Evolutionary conservation across 371 early-diverging fungal genomes (phyloP).

Genomic region (Mortierella sp.): DNA sequence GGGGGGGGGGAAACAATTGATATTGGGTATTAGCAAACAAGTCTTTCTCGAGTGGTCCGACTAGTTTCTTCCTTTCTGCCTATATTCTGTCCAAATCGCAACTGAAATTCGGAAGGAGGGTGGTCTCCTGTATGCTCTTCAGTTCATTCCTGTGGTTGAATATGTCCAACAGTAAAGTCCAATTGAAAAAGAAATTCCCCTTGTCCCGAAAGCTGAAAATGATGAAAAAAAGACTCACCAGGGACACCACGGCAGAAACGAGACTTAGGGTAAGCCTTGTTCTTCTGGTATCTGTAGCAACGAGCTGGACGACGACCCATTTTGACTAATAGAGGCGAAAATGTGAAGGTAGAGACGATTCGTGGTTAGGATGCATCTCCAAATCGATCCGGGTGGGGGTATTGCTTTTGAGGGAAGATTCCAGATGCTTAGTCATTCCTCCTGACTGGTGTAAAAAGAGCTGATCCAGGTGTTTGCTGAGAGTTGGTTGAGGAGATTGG

Average conservation of each 20-base stretch:
- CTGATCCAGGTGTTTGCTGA: too few relatives aligned
- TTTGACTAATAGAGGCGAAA: constrained; percentile 36
- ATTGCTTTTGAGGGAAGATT: not conserved
- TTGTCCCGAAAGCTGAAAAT: not conserved
- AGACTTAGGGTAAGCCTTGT: constrained; percentile 99
- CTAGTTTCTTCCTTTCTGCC: too few relatives aligned
- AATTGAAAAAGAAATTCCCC: too few relatives aligned
- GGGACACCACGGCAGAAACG: constrained; percentile 99
- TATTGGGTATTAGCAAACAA: too few relatives aligned
- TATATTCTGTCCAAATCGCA: too few relatives aligned
- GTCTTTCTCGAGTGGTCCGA: not conserved
- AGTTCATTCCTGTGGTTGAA: too few relatives aligned
- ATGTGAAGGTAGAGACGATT: not conserved
- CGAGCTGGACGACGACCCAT: constrained; percentile 99
- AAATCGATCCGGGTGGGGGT: not conserved
- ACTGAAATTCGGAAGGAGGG: too few relatives aligned
- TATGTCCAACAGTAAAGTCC: too few relatives aligned
- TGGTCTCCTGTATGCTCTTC: too few relatives aligned
- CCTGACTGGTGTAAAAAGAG: not conserved
- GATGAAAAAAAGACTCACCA: constrained; percentile 60
- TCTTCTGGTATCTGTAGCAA: constrained; percentile 99
- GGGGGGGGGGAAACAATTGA: not conserved
- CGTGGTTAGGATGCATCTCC: not conserved
- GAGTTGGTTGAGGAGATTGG: too few relatives aligned
- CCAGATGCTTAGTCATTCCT: not conserved